phyloP scores from a whole-genome alignment of 495 filamentous ascomycete genomes.

The Hypoxylon perforatum region DNA sequence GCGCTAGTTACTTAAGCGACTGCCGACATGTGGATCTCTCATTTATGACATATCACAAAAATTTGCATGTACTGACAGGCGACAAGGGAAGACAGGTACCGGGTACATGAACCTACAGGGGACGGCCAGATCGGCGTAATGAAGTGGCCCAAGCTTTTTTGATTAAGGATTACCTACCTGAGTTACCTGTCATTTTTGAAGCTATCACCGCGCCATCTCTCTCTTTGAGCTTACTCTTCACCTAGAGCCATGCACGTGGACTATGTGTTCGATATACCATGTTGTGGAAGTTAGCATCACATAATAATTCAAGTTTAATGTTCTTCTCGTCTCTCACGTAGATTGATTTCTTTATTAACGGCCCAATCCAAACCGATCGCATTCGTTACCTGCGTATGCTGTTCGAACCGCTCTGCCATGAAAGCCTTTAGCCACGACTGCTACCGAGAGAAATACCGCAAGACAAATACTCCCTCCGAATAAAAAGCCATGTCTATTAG shows the following conservation, averaged over 20 bases:
- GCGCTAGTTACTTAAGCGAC: conserved; percentile 31
- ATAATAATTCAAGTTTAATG: conserved; percentile 5
- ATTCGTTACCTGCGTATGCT: conserved; percentile 10
- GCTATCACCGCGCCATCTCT: conserved; percentile 32
- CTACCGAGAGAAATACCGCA: neutral
- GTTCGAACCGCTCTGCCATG: neutral
- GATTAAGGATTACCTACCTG: conserved; percentile 10
- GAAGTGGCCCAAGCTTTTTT: conserved; percentile 13
- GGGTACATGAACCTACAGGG: too few relatives aligned
- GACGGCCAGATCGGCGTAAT: too few relatives aligned
- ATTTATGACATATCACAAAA: conserved; percentile 14
- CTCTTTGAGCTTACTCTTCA: conserved; percentile 8
- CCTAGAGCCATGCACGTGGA: conserved; percentile 40
- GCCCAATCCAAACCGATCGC: neutral
- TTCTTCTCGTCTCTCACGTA: neutral
- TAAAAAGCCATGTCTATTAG: conserved; percentile 36
- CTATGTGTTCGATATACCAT: conserved; percentile 33
- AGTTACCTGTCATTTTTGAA: conserved; percentile 34
- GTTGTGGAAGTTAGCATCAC: conserved; percentile 1
- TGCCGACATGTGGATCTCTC: conserved; percentile 12
- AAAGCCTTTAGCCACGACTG: neutral
- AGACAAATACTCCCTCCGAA: neutral
- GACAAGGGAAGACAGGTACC: too few relatives aligned
- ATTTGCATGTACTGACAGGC: neutral
- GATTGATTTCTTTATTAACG: conserved; percentile 1